Conservation (phyloP, 2,329 filamentous ascomycete genomes). For the Aspergillus thermomutatus region DNA sequence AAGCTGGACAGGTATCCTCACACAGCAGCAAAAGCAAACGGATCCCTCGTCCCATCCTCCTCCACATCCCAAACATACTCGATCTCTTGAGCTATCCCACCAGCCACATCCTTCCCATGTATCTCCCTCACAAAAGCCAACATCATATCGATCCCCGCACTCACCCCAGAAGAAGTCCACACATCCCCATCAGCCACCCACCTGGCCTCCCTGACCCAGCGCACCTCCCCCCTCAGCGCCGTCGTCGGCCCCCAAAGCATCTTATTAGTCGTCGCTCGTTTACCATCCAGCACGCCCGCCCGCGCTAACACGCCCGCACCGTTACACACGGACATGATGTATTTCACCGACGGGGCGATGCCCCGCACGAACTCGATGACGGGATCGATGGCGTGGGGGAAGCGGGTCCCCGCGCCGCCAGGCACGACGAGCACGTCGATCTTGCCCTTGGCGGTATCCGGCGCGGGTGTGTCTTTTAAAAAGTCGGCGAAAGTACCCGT, state of each 20-base stretch:
- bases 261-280: slow-evolving; percentile 8
- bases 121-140: slow-evolving; percentile 55
- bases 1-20: no score
- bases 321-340: slow-evolving; percentile 2
- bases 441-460: no score
- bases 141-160: slow-evolving; percentile 61
- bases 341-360: not conserved
- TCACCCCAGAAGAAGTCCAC: slow-evolving; percentile 64
- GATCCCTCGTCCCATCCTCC: slow-evolving; percentile 43
- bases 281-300: slow-evolving; percentile 5
- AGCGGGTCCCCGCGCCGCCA: slow-evolving; percentile 3
- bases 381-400: not conserved
- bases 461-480: not conserved
- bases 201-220: slow-evolving; percentile 5
- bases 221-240: not conserved
- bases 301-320: not conserved
- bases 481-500: not conserved
- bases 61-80: slow-evolving; percentile 60
- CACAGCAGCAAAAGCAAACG: slow-evolving; percentile 46
- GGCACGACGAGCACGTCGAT: slow-evolving; percentile 4
- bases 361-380: not conserved
- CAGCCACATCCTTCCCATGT: slow-evolving; percentile 53
- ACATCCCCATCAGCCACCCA: slow-evolving; percentile 56
- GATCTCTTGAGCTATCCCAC: slow-evolving; percentile 47
- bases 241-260: slow-evolving; percentile 1